Evolutionary conservation across 2,329 filamentous ascomycete species (phyloP), one percentile per base, ranked within the genome.

Genomic region (Stemphylium beticola): DNA sequence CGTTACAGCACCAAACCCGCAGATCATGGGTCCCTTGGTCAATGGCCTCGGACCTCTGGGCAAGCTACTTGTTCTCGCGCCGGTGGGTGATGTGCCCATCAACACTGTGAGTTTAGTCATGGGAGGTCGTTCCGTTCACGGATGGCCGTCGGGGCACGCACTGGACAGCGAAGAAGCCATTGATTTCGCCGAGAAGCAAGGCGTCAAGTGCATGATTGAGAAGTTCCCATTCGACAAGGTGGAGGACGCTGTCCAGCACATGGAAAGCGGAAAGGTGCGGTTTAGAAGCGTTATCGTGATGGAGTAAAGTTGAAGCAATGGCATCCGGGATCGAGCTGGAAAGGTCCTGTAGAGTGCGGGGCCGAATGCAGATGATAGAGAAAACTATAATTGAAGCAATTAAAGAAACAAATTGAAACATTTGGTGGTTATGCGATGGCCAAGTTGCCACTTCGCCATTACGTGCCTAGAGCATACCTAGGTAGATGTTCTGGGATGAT

Each of bases 1-100:
- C 4, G 78, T 84, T 34, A 90, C 87, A 3, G 86, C 85, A 3
- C 87, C 87, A 5, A 85, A 84, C 65, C 78, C 84, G 0, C 75
- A 82, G 49, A 75, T 82, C 29, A 81, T 90, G 45, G 66, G 77
- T 1, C 78, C 79, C 4, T 67, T 90, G 24, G 73, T 86, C 1
- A 76, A 69, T 2, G 87, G 83, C 2, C 77, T 88, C 7, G 81
- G 76, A 4, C 65, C 80, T 0, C 72, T 76, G 7, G 87, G 87
- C 10, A 88, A 84, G 68, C 64, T 90, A 7, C 68, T 89, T 14
- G 75, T 86, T n/a, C 77, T 89, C 26, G 81, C 86, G 0, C 80
- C 78, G 36, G 74, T 77, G 20, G 79, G 80, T 0, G 78, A 80
- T 1, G 66, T 82, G 22, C 71, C 76, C 0, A 58, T 82, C 31